A percentile compares a stretch with the other conserved stretches of the same genome.
phyloP scores from a whole-genome alignment of 208 protist genomes.

The Trypanosomatidae sp. region DNA sequence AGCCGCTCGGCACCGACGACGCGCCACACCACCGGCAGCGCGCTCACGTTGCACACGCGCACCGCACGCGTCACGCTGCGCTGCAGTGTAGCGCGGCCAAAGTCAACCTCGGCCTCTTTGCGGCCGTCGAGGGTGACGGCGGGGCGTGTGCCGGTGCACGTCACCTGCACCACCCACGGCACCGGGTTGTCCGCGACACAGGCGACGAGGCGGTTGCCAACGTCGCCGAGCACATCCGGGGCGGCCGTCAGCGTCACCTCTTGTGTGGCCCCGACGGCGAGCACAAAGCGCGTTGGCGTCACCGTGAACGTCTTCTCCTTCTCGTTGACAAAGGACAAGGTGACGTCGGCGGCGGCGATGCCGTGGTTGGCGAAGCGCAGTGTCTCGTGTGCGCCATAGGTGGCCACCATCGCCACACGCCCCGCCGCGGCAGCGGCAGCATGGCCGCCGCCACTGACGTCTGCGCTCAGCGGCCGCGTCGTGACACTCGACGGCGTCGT shows the following conservation, averaged over 20 bases:
- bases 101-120: slow-evolving; percentile 67
- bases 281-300: slow-evolving; percentile 40
- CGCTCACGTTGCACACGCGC: slow-evolving; percentile 59
- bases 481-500: no score
- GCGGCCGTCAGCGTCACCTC: slow-evolving; percentile 67
- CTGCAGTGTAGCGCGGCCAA: slow-evolving; percentile 63
- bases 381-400: slow-evolving; percentile 20
- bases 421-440: neutral
- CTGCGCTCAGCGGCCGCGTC: neutral
- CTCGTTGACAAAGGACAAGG: slow-evolving; percentile 64
- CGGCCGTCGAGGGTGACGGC: slow-evolving; percentile 54
- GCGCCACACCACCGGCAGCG: slow-evolving; percentile 66
- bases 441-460: neutral
- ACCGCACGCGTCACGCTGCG: slow-evolving; percentile 20
- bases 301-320: slow-evolving; percentile 80
- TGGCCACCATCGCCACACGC: neutral
- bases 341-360: slow-evolving; percentile 53
- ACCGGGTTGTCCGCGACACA: slow-evolving; percentile 87
- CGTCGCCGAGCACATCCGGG: slow-evolving; percentile 73
- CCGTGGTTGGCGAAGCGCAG: slow-evolving; percentile 88
- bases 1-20: slow-evolving; percentile 42
- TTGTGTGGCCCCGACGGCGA: slow-evolving; percentile 68
- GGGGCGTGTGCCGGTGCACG: slow-evolving; percentile 74
- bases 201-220: slow-evolving; percentile 73
- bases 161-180: slow-evolving; percentile 76